Base-by-base conservation (phyloP, 176 grass and related monocot species). In the Triticum turgidum region DNA sequence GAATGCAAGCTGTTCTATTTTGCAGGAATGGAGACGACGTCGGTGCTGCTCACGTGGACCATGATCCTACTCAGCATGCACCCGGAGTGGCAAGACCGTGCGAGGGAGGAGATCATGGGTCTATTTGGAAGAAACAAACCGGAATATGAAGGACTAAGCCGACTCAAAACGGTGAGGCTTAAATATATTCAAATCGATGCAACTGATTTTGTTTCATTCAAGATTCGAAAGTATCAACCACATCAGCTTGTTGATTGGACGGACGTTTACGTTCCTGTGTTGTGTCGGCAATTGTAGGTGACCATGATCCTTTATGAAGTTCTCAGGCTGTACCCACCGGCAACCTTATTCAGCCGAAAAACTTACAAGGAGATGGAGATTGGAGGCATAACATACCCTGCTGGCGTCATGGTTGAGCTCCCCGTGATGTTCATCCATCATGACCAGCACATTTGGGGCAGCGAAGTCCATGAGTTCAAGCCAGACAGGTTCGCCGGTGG, bases 1-100 rank as follows among this genome's bases (percentile, higher is more conserved):
- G 95, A 97, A 71, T 97, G 95, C 82, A 97, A 94, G 80, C 2
- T 97, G 0, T 91, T 94, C 81, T 97, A 97, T 77, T 94, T 97
- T 75, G 92, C 95, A 32, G 95, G 95, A n/a, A 87, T 89, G 69
- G 90, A 97, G 71, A 97, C 90, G 18, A 97, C 95, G 1, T 84
- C 95, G 0, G 86, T 92, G 45, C 59, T 97, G 39, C 88, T 97
- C 25, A 97, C 92, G 1, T 97, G 92, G 92, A 91, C 95, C 3
- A 90, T 97, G 81, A 21, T 92, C 5, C 10, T 90, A 5, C 63
- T 97, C 3, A 91, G 92, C 70, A 91, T 94, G 89, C 84, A 97
- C 76, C 90, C 92, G 0, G 79, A 86, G 32, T 97, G 92, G 92
- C 95, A 94, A 77, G 78, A 80, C 65, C 83, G 86, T 25, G 95